Evolutionary conservation across 1,139 yeast genomes (phyloP), one percentile per base, ranked within the genome.

Genomic region (Hanseniaspora uvarum): DNA sequence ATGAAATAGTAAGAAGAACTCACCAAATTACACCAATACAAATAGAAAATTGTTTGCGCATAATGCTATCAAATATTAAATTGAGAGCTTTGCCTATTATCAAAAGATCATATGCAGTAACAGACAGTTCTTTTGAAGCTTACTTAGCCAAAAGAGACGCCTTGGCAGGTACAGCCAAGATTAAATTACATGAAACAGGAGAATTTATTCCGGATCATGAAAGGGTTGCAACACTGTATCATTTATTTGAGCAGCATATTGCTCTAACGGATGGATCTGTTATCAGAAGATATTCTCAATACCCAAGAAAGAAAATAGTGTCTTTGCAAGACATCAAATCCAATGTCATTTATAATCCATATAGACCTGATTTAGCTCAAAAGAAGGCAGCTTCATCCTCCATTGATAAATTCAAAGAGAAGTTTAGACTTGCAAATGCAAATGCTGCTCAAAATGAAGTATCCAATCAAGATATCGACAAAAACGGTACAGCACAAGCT

Each of bases 251-350:
- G 59, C 85, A 94, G 40, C 70, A 77, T 47, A 89, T 92, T 12
- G 95, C 89, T 68, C 76, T 89, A 56, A 83, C 94, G 61, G 97
- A 92, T 66, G 98, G 98, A 2, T 84, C 96, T 31, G 95, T 94
- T 0, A 74, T 87, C 38, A 74, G 73, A 38, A 78, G 98, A 69
- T 76, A 86, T 63, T 81, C 96, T 0, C 95, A 86, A 60, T 88
- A 81, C 56, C 97, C 98, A 6, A 84, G 87, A 63, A 83, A 78
- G 56, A 96, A 92, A 65, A 75, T 86, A 65, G 76, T 94, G 68
- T 80, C 87, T 79, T 79, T 92, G 62, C 79, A 81, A 54, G 98
- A 92, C 69, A 95, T 86, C 72, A 79, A 96, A 69, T 86, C 86
- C 65, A 81, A 79, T 62, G 78, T 86, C 34, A 70, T 83, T 53